Conservation (phyloP, 106 monocot genomes). For the Dendrobium huoshanense region DNA sequence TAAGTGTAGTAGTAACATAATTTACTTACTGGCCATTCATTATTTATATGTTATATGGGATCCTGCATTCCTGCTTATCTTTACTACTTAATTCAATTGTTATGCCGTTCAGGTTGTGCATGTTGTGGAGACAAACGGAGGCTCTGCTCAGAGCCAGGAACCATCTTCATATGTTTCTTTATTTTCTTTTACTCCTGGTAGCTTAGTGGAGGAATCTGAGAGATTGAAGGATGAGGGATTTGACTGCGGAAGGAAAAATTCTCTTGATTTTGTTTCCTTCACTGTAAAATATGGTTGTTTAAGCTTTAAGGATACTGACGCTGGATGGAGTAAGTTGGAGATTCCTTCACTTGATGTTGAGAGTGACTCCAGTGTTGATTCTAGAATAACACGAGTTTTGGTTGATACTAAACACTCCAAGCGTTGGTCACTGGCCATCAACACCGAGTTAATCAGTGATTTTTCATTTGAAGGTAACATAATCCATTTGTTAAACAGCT, state of each 20-base stretch:
- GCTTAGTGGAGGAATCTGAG: conserved; percentile 53
- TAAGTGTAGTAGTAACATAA: background rate
- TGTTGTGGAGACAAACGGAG: conserved; percentile 70
- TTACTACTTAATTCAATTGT: background rate
- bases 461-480: conserved; percentile 69
- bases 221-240: conserved; percentile 64
- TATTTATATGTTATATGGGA: background rate
- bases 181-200: conserved; percentile 77
- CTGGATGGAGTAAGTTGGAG: conserved; percentile 65
- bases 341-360: conserved; percentile 60
- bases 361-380: conserved; percentile 40
- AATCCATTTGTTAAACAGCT: background rate
- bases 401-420: conserved; percentile 75
- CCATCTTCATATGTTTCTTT: conserved; percentile 64
- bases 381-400: conserved; percentile 48
- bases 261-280: conserved; percentile 73
- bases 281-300: conserved; percentile 66
- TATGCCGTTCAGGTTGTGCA: conserved; percentile 72
- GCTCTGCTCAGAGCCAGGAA: conserved; percentile 18
- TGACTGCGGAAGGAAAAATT: conserved; percentile 45
- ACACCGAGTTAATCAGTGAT: conserved; percentile 53
- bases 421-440: conserved; percentile 84
- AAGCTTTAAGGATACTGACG: conserved; percentile 39
- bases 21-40: background rate
- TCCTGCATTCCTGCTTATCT: background rate